phyloP scores from a whole-genome alignment of 768 basidiomycete species.

The Termitomyces eurrhizus region DNA sequence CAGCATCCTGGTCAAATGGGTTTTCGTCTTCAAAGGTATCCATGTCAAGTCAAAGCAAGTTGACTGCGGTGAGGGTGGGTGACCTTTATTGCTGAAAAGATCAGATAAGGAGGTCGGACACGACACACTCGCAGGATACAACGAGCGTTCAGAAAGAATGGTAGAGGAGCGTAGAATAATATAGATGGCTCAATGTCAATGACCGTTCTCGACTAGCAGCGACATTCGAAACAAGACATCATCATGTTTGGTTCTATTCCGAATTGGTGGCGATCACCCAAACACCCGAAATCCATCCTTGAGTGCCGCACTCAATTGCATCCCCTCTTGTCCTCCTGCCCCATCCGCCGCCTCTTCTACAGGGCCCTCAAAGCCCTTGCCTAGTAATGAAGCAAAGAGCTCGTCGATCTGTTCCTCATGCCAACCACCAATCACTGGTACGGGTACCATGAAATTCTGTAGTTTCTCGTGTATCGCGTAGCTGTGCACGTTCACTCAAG shows the following conservation, averaged over 20 bases:
- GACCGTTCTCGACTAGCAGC: background rate
- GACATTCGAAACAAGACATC: constrained; percentile 11
- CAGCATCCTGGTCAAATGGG: constrained; percentile 54
- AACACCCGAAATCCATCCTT: constrained; percentile 55
- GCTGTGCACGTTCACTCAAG: constrained; percentile 29
- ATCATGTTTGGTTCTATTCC: constrained; percentile 39
- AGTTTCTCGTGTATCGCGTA: constrained; percentile 96
- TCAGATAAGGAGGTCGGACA: background rate
- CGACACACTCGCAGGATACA: background rate
- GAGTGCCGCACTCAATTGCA: constrained; percentile 27
- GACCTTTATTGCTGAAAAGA: background rate
- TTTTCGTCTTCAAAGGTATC: constrained; percentile 62
- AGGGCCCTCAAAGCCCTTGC: constrained; percentile 56
- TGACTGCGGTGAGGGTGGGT: constrained; percentile 8
- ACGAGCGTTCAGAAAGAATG: background rate
- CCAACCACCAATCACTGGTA: constrained; percentile 68
- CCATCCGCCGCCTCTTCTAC: constrained; percentile 23
- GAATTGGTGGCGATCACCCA: constrained; percentile 40
- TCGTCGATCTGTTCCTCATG: constrained; percentile 97
- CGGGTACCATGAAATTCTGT: constrained; percentile 95
- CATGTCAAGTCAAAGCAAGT: constrained; percentile 22
- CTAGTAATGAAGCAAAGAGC: constrained; percentile 83
- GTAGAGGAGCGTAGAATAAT: background rate
- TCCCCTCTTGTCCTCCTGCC: constrained; percentile 23
- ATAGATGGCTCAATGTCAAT: background rate